Conservation (phyloP, 2,329 filamentous ascomycete genomes). For the Pseudofabraea citricarpa region DNA sequence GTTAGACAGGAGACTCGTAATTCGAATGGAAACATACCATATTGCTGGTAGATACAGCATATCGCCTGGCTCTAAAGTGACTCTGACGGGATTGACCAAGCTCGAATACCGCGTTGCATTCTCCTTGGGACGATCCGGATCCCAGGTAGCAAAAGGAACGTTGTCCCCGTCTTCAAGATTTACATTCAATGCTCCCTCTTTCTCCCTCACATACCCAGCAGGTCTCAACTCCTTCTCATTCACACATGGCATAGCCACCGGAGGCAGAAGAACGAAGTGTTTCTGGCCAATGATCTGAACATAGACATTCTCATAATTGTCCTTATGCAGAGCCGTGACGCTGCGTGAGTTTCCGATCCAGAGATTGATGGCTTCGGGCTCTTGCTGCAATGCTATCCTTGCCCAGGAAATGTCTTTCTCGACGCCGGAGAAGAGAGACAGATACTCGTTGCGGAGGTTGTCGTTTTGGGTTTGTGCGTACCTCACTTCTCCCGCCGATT, state of each 20-base stretch:
- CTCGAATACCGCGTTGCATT: conserved; percentile 51
- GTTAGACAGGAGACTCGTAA: too few species aligned
- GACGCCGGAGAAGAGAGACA: conserved; percentile 55
- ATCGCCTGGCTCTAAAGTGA: conserved; percentile 67
- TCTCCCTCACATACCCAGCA: conserved; percentile 48
- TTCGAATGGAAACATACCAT: conserved; percentile 53
- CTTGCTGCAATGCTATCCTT: conserved; percentile 59
- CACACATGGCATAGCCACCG: conserved; percentile 63
- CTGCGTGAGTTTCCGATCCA: conserved; percentile 74
- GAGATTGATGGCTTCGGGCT: conserved; percentile 73
- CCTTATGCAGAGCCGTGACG: conserved; percentile 70
- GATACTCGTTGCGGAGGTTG: conserved; percentile 72
- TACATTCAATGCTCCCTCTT: conserved; percentile 9
- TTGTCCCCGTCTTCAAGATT: conserved; percentile 27
- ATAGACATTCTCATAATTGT: conserved; percentile 84
- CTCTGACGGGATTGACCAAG: conserved; percentile 55
- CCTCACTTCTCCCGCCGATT: conserved; percentile 43
- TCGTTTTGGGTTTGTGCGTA: conserved; percentile 84
- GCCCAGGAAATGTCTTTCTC: conserved; percentile 66
- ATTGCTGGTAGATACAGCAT: conserved; percentile 79
- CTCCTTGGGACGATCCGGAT: conserved; percentile 56
- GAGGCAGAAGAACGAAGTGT: conserved; percentile 71
- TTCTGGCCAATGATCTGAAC: conserved; percentile 70
- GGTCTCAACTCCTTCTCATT: conserved; percentile 54
- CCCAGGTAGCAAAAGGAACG: conserved; percentile 70